phyloP scores from a whole-genome alignment of 2,329 filamentous ascomycete genomes.

The Dothistroma pini region DNA sequence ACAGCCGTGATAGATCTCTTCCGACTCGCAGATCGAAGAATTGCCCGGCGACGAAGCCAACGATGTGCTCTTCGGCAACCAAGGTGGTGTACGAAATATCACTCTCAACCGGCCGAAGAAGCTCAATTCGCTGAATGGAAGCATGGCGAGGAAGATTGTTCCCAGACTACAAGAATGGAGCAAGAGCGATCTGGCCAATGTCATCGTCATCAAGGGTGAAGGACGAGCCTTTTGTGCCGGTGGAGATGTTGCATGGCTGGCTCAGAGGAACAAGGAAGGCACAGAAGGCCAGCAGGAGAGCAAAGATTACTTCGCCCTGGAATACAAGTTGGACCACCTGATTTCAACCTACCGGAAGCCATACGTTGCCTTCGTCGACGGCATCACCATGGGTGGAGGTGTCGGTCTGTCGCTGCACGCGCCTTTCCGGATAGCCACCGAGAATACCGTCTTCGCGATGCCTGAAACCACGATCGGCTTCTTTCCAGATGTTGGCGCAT shows the following conservation, averaged over 20 bases:
- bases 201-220: slow-evolving; percentile 86
- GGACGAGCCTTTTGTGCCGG: slow-evolving; percentile 89
- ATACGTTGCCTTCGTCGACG: slow-evolving; percentile 93
- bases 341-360: slow-evolving; percentile 94
- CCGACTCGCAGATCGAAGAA: slow-evolving; percentile 46
- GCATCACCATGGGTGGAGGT: slow-evolving; percentile 96
- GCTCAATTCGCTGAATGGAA: slow-evolving; percentile 86
- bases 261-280: slow-evolving; percentile 65
- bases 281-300: slow-evolving; percentile 69
- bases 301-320: slow-evolving; percentile 81
- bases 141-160: slow-evolving; percentile 93
- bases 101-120: slow-evolving; percentile 92
- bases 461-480: slow-evolving; percentile 98
- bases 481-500: slow-evolving; percentile 96
- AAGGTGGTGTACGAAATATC: slow-evolving; percentile 85
- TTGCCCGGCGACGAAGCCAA: slow-evolving; percentile 69
- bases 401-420: slow-evolving; percentile 93
- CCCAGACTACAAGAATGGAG: slow-evolving; percentile 89
- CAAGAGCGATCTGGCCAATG: slow-evolving; percentile 89
- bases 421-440: slow-evolving; percentile 93
- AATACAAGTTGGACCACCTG: slow-evolving; percentile 94
- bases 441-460: slow-evolving; percentile 96
- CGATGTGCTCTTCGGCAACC: slow-evolving; percentile 87
- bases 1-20: slow-evolving; percentile 28
- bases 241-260: slow-evolving; percentile 81